A percentile compares a stretch with the other conserved stretches of the same genome.
phyloP scores from a whole-genome alignment of 441 rosid species.

The Hura crepitans region DNA sequence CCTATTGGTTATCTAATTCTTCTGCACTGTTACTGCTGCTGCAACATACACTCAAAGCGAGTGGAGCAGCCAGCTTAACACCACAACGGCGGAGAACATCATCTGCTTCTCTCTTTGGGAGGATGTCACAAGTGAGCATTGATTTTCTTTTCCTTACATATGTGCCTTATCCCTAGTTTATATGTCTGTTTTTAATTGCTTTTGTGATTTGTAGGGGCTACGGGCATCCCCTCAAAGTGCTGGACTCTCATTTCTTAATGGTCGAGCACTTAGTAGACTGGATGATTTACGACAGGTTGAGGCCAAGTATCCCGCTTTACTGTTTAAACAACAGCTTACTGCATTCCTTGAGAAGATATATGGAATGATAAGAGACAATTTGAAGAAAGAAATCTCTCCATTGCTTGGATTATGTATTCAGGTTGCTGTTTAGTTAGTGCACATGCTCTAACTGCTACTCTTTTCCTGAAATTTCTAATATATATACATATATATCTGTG shows the following conservation, averaged over 20 bases:
- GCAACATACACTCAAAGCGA: slow-evolving; percentile 98
- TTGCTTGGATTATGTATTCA: slow-evolving; percentile 96
- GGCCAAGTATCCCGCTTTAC: slow-evolving; percentile 98
- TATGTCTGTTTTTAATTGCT: slow-evolving; percentile 16
- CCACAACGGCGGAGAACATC: slow-evolving; percentile 93
- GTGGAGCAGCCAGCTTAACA: slow-evolving; percentile 96
- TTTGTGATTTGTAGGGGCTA: slow-evolving; percentile 54
- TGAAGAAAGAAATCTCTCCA: slow-evolving; percentile 97
- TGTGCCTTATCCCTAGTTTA: slow-evolving; percentile 4
- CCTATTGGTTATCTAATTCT: slow-evolving; percentile 97
- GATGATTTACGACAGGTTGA: slow-evolving; percentile 96
- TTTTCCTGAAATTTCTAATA: neutral
- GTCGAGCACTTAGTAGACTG: slow-evolving; percentile 69
- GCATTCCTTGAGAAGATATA: slow-evolving; percentile 99
- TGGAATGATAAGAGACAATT: slow-evolving; percentile 97
- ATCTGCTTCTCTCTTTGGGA: slow-evolving; percentile 94
- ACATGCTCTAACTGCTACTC: slow-evolving; percentile 10
- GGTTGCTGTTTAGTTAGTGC: slow-evolving; percentile 41
- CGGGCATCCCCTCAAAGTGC: slow-evolving; percentile 92
- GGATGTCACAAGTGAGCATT: slow-evolving; percentile 89
- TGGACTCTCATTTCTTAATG: slow-evolving; percentile 80
- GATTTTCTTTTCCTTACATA: neutral
- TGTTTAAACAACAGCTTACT: slow-evolving; percentile 99
- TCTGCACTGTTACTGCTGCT: slow-evolving; percentile 85
- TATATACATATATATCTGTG: too few relatives aligned